Evolutionary conservation across 2,329 filamentous ascomycete genomes (phyloP).

Genomic region (Fusarium kyushuense): DNA sequence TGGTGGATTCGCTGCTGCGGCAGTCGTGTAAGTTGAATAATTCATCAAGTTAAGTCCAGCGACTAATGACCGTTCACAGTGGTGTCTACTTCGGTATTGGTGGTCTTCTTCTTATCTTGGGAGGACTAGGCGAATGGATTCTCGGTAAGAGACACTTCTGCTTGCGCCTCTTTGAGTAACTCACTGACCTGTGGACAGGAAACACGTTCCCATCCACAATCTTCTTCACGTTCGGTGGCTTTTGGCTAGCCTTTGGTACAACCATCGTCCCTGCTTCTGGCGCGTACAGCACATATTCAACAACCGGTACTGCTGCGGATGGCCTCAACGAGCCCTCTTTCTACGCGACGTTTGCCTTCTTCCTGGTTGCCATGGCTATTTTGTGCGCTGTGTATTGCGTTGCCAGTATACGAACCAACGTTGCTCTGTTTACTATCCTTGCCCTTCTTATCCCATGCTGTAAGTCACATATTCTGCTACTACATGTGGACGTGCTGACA

Average conservation of each 20-base stretch:
- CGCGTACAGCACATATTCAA: conserved; percentile 56
- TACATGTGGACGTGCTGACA: neutral
- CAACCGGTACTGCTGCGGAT: conserved; percentile 46
- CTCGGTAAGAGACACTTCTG: conserved; percentile 49
- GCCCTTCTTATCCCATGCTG: conserved; percentile 64
- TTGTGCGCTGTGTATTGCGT: conserved; percentile 72
- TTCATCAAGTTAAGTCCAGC: fast-evolving
- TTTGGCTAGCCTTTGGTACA: conserved; percentile 63
- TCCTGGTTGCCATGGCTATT: conserved; percentile 71
- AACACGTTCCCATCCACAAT: conserved; percentile 68
- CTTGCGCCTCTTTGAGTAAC: fast-evolving
- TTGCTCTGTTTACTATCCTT: conserved; percentile 69
- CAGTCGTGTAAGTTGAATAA: conserved; percentile 46
- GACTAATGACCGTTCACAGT: neutral
- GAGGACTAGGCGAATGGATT: conserved; percentile 63
- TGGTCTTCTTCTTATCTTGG: conserved; percentile 60
- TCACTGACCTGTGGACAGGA: conserved; percentile 42
- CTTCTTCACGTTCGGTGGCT: conserved; percentile 61
- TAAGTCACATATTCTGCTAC: conserved; percentile 23
- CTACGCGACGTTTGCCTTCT: conserved; percentile 66
- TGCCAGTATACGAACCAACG: conserved; percentile 73
- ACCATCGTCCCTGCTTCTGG: conserved; percentile 63
- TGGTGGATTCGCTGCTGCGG: conserved; percentile 48
- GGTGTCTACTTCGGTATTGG: conserved; percentile 60
- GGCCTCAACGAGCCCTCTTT: conserved; percentile 60